Percentiles rank a stretch among this genome's conserved stretches.
Evolutionary conservation across 805 yeast genomes (phyloP).

Genomic region (Candida maesae): DNA sequence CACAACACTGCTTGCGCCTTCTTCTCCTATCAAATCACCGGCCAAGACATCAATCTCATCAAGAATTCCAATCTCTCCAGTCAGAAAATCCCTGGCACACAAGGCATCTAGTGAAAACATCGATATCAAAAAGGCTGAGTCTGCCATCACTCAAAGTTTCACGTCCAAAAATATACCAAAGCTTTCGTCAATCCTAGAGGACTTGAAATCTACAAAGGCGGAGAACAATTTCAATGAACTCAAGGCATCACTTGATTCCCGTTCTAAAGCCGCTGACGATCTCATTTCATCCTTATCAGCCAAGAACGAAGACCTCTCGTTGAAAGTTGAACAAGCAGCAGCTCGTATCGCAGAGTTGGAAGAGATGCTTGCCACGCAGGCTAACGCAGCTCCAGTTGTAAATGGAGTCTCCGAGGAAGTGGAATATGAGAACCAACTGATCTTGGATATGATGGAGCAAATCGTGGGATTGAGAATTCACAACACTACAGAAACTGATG

Average conservation of each 20-base stretch:
- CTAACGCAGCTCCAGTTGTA: background rate
- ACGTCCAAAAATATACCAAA: conserved; percentile 20
- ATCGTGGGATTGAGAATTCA: conserved; percentile 38
- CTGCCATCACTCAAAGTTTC: conserved; percentile 16
- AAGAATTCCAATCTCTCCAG: conserved; percentile 21
- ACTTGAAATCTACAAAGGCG: conserved; percentile 21
- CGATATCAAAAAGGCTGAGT: conserved; percentile 15
- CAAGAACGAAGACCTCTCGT: conserved; percentile 14
- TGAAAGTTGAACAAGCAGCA: conserved; percentile 14
- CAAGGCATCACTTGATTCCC: conserved; percentile 19
- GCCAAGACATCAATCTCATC: conserved; percentile 8
- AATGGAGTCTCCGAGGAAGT: conserved; percentile 15
- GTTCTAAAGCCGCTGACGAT: conserved; percentile 25
- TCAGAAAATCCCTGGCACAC: conserved; percentile 12
- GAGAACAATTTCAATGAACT: conserved; percentile 23
- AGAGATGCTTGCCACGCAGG: background rate
- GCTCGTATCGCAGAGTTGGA: conserved; percentile 9
- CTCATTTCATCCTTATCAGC: conserved; percentile 19
- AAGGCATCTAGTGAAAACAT: conserved; percentile 3
- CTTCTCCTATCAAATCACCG: conserved; percentile 6
- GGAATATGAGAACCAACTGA: conserved; percentile 30
- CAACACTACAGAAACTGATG: conserved; percentile 35
- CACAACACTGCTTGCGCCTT: conserved; percentile 2
- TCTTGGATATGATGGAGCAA: conserved; percentile 37
- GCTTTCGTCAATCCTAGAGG: conserved; percentile 22